Evolutionary conservation across 305 asterid species (phyloP).

Genomic region (Solanum hybrid): DNA sequence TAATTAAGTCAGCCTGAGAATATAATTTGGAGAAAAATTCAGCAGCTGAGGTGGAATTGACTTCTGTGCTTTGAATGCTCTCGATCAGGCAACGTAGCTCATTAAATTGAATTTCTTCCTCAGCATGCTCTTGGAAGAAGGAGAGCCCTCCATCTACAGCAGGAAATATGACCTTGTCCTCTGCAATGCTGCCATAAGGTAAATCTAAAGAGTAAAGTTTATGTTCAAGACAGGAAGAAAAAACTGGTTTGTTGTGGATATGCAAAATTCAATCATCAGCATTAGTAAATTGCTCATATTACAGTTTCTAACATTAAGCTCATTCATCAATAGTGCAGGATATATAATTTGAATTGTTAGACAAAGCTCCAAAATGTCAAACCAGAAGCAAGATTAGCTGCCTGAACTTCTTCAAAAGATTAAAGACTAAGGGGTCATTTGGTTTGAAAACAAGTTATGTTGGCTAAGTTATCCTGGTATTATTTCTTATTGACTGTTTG

Average conservation of each 20-base stretch:
- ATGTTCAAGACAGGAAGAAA: neutral
- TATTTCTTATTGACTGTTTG: neutral
- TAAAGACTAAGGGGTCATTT: neutral
- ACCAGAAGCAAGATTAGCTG: constrained; percentile 2
- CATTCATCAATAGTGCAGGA: neutral
- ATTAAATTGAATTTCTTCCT: constrained; percentile 36
- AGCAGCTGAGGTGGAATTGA: constrained; percentile 30
- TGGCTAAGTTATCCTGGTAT: neutral
- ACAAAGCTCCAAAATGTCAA: neutral
- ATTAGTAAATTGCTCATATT: neutral
- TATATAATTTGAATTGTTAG: neutral
- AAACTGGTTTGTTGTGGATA: neutral
- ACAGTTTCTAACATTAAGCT: neutral
- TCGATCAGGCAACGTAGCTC: constrained; percentile 36
- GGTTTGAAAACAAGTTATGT: neutral
- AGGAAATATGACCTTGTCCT: constrained; percentile 38
- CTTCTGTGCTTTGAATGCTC: constrained; percentile 31
- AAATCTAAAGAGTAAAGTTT: neutral
- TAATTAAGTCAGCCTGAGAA: constrained; percentile 38
- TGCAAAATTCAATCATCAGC: neutral
- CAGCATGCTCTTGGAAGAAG: constrained; percentile 37
- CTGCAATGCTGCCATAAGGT: constrained; percentile 29
- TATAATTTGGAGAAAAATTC: constrained; percentile 35
- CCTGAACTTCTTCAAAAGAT: neutral
- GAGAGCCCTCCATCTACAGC: constrained; percentile 40